Evolutionary conservation across 2,329 filamentous ascomycete species (phyloP), one percentile per base, ranked within the genome.

Genomic region (Sphaerulina musiva): DNA sequence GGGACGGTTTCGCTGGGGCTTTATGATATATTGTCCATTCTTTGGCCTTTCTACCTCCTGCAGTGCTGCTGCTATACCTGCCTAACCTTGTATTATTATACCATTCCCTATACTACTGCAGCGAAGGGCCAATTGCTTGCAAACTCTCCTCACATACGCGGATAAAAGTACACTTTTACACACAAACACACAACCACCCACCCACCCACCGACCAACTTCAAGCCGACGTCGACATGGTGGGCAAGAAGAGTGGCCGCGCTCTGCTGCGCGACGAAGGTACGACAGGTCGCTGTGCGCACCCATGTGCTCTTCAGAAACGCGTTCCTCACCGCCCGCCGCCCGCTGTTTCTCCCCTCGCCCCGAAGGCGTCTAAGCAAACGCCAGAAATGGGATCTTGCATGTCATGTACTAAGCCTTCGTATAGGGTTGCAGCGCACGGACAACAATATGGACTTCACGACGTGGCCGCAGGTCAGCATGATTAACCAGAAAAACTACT

Each of bases 401-500:
- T 29, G 26, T 6, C 6, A 7, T 29, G 26, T 62, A 55, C 56
- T 59, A 56, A 58, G 49, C 48, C 55, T 58, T 43, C 41, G 40
- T 53, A 44, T 69, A 96, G 92, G 93, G 62, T 83, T 98, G 61
- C 89, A 95, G 75, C 83, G 92, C 69, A 97, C 93, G 57, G 93
- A 98, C 77, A 98, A 98, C 81, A 91, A 92, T 74, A 92, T 98
- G 86, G 93, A 91, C 69, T 82, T 93, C 68, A 88, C 90, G 46
- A 95, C 81, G 70, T 98, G 93, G 92, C 92, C 93, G 8, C 86
- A 93, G 68, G 84, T 95, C 54, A 80, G 82, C 42, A 89, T 93
- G 66, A 98, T 98, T 73, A 98, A 98, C 70, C 93, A 98, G 72
- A 98, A 98, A 77, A 98, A 98, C 72, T 98, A 98, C 73, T 96